Evolutionary conservation across 768 basidiomycete genomes (phyloP).

Genomic region (Mycena vitilis): DNA sequence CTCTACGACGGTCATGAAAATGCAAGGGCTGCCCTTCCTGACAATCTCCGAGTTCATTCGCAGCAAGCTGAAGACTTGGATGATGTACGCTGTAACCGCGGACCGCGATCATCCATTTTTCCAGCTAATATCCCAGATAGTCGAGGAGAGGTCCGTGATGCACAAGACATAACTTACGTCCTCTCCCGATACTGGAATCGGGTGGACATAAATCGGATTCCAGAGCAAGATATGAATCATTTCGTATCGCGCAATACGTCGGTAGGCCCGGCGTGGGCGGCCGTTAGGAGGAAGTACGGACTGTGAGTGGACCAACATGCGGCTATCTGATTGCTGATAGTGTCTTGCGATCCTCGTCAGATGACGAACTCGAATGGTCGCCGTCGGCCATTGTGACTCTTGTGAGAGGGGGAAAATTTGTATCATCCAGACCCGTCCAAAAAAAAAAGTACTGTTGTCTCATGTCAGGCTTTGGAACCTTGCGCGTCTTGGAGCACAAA

Average conservation of each 20-base stretch:
- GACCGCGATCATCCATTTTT: constrained; percentile 22
- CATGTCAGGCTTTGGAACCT: neutral
- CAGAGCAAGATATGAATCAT: constrained; percentile 85
- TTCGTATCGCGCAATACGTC: constrained; percentile 71
- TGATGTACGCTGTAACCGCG: constrained; percentile 65
- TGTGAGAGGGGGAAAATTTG: constrained; percentile 19
- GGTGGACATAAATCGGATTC: constrained; percentile 88
- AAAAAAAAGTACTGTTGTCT: constrained; percentile 10
- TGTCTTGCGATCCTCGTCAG: constrained; percentile 26
- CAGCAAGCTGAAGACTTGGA: constrained; percentile 87
- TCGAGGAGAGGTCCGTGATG: constrained; percentile 77
- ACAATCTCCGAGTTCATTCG: constrained; percentile 88
- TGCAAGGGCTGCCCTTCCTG: constrained; percentile 83
- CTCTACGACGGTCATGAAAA: constrained; percentile 70
- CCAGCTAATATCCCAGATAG: constrained; percentile 50
- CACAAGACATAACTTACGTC: constrained; percentile 79
- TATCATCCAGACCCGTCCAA: constrained; percentile 17
- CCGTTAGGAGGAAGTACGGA: constrained; percentile 81
- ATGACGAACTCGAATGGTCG: constrained; percentile 19
- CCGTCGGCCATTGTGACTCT: constrained; percentile 30
- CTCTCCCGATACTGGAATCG: constrained; percentile 83
- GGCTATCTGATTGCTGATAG: constrained; percentile 14
- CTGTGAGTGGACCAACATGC: constrained; percentile 46
- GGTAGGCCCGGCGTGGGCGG: constrained; percentile 79
- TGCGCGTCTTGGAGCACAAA: neutral